Evolutionary conservation across 176 grass and related monocot species (phyloP), one percentile per base, ranked within the genome.

Genomic region (Triticum monococcum): DNA sequence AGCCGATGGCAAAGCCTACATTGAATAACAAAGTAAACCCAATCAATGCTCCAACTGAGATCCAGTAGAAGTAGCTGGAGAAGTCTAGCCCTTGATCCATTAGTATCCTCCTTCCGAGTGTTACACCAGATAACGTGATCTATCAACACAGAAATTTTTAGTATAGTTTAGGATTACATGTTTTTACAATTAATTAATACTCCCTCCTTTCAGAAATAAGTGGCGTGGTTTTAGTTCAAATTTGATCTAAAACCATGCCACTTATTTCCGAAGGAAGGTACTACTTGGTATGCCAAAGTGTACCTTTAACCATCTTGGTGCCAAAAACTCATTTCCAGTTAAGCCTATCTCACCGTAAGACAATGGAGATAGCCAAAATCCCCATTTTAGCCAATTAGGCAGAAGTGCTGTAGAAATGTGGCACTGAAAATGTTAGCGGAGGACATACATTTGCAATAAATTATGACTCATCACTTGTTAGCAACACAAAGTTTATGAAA

Each of bases 251-350:
- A 30, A 30, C 28, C 28, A 30, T 3, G 28, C 28, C 28, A 30
- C 28, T 30, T 30, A 30, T 30, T 30, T 30, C 28, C 28, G 28
- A 30, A 30, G 28, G 28, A 30, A 30, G 28, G 28, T 30, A 30
- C 28, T 30, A 30, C 28, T 30, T 30, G 28, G 16, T 75, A 69
- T 85, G 38, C 26, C 64, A 71, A 61, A 56, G 31, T 45, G 83
- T 81, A 98, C 95, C 89, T 95, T 88, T 64, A 93, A 84, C 93
- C 95, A 98, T 95, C 95, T 92, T 67, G 87, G 68, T 79, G 95
- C 86, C 61, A 84, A 80, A 83, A 98, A 98, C 89, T 98, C 95
- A 85, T 98, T 98, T 78, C 90, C 77, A 69, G 93, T 80, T 76
- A 98, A 82, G 69, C 85, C 87, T 85, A 98, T 92, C 80, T 98